Conservation (phyloP, 2,329 filamentous ascomycete genomes). For the Pestalotiopsis fici region DNA sequence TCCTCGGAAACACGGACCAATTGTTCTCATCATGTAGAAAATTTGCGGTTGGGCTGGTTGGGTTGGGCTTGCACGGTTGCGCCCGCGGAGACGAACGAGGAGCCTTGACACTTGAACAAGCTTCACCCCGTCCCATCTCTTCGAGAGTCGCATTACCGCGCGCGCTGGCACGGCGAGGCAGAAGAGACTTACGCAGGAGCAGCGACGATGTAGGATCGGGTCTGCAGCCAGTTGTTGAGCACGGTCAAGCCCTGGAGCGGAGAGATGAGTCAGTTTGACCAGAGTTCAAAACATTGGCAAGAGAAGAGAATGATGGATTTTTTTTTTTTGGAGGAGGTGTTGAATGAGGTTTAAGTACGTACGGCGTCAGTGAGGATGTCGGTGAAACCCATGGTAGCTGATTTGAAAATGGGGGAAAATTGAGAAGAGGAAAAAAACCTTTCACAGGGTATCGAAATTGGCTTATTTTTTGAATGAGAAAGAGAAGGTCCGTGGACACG, state of each 20-base stretch:
- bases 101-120: not conserved
- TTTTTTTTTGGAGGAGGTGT: not conserved
- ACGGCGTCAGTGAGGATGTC: constrained; percentile 58
- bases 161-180: not conserved
- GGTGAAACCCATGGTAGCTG: constrained; percentile 58
- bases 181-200: constrained; percentile 5
- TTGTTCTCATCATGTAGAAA: constrained; percentile 65
- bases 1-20: constrained; percentile 85
- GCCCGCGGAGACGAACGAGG: constrained; percentile 9
- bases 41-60: not conserved
- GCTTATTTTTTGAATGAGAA: constrained; percentile 11
- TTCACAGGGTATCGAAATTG: constrained; percentile 5
- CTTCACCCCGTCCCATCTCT: not conserved
- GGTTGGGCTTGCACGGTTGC: not conserved
- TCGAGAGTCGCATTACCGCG: not conserved
- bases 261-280: constrained; percentile 13
- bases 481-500: constrained; percentile 22
- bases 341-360: constrained; percentile 9
- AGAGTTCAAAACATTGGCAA: not conserved
- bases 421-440: not conserved
- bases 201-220: constrained; percentile 67
- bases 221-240: constrained; percentile 64
- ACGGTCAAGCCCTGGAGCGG: constrained; percentile 23
- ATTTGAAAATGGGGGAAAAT: constrained; percentile 1
- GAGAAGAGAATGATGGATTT: too few relatives aligned